These are phyloP conservation scores for Aureobasidium mangrovei DNA, from an alignment of 2,329 filamentous ascomycete genomes.

Conservation along the genomic window DNA sequence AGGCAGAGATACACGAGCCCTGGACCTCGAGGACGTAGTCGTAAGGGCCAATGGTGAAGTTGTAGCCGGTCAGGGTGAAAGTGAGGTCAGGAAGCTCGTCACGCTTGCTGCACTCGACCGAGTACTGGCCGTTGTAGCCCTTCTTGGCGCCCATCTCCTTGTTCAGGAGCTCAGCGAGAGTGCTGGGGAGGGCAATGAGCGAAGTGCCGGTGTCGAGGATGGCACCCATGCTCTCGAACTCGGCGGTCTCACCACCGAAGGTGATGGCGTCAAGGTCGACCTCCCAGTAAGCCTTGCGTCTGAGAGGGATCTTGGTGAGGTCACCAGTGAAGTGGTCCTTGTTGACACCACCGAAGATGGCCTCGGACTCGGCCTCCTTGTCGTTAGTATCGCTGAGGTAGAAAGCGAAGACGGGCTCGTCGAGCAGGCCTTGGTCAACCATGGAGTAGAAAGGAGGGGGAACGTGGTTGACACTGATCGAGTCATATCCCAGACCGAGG, in stretches of 20 bases:
- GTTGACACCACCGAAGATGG: conserved; percentile 82
- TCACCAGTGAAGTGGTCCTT: conserved; percentile 74
- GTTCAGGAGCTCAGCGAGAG: conserved; percentile 92
- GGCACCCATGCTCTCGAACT: conserved; percentile 88
- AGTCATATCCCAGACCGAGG: conserved; percentile 86
- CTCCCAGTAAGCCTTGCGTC: conserved; percentile 99
- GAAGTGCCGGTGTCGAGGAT: conserved; percentile 98
- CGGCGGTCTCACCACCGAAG: conserved; percentile 75
- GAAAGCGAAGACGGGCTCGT: conserved; percentile 92
- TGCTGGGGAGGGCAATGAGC: conserved; percentile 84
- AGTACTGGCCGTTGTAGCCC: conserved; percentile 94
- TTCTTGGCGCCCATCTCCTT: conserved; percentile 97
- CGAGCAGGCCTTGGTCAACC: conserved; percentile 79
- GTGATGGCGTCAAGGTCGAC: conserved; percentile 89
- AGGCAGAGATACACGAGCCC: conserved; percentile 91
- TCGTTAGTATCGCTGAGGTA: conserved; percentile 74
- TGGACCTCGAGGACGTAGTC: conserved; percentile 96
- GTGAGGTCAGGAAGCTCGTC: conserved; percentile 79
- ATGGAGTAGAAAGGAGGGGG: conserved; percentile 95
- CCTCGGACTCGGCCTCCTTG: conserved; percentile 70
- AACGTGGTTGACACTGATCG: conserved; percentile 93
- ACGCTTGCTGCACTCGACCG: conserved; percentile 78
- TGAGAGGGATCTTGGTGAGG: conserved; percentile 84
- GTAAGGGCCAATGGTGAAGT: conserved; percentile 80
- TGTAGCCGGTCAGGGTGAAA: conserved; percentile 81